These are phyloP conservation scores for Penicillium argentinense DNA, from an alignment of 495 filamentous ascomycete species.

Conservation along the genomic window DNA sequence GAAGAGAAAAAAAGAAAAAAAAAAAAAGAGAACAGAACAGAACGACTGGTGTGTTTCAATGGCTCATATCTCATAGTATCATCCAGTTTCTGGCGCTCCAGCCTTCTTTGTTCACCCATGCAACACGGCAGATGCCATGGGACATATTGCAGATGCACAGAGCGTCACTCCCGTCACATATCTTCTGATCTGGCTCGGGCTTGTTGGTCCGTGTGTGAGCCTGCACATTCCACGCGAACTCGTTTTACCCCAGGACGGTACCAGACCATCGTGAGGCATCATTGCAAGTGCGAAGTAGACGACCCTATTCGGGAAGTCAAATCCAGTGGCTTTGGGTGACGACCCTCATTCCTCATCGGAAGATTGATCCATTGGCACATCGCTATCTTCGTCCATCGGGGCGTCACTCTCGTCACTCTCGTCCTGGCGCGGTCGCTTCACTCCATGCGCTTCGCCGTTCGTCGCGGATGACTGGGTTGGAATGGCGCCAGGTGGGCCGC, in stretches of 20 bases:
- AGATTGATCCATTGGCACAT: conserved; percentile 56
- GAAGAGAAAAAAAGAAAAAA: not conserved
- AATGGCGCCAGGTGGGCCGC: conserved; percentile 56
- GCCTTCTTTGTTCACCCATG: conserved; percentile 85
- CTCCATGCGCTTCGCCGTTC: conserved; percentile 42
- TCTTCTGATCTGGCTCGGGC: conserved; percentile 76
- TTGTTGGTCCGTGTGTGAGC: conserved; percentile 71
- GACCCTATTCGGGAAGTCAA: not conserved
- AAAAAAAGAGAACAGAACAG: conserved; percentile 3
- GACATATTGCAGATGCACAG: conserved; percentile 43
- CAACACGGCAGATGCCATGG: conserved; percentile 77
- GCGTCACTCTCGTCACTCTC: conserved; percentile 68
- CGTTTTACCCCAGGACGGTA: conserved; percentile 25
- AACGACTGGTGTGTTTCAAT: conserved; percentile 7
- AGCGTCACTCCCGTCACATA: conserved; percentile 61
- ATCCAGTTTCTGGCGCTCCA: conserved; percentile 72
- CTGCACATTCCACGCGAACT: conserved; percentile 63
- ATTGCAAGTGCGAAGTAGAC: conserved; percentile 2
- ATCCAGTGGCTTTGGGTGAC: not conserved
- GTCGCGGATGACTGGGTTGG: conserved; percentile 39
- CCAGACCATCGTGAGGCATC: conserved; percentile 19
- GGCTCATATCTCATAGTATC: conserved; percentile 64
- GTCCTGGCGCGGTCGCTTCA: conserved; percentile 71
- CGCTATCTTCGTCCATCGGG: conserved; percentile 70
- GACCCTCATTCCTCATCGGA: conserved; percentile 51